Percentiles rank a stretch among this genome's conserved stretches.
Evolutionary conservation across 1,139 yeast genomes (phyloP).

Genomic region (Zygosaccharomyces sapae): DNA sequence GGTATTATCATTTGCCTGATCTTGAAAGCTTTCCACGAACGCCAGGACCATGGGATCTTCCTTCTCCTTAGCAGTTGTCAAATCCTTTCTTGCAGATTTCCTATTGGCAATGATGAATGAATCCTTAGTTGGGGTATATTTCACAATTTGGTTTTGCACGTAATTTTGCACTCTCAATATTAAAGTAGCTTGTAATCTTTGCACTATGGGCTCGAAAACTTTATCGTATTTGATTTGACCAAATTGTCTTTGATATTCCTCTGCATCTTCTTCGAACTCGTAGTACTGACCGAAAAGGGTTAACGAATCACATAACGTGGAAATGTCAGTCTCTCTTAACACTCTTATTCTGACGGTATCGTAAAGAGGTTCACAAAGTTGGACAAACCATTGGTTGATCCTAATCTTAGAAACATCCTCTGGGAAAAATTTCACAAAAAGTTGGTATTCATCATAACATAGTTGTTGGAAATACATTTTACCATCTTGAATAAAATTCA

Average conservation of each 20-base stretch:
- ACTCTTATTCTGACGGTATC: conserved; percentile 63
- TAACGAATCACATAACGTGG: conserved; percentile 68
- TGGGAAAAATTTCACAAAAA: conserved; percentile 55
- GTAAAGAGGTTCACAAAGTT: conserved; percentile 69
- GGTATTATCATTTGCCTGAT: conserved; percentile 13
- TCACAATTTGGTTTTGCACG: conserved; percentile 62
- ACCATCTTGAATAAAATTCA: conserved; percentile 56
- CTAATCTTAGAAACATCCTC: conserved; percentile 21
- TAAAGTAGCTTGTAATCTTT: conserved; percentile 74
- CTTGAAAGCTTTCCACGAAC: conserved; percentile 19
- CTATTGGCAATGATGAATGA: conserved; percentile 60
- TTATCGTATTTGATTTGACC: conserved; percentile 47
- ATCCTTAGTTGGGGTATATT: conserved; percentile 61
- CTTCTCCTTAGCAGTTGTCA: conserved; percentile 17
- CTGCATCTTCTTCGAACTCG: conserved; percentile 51
- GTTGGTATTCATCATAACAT: conserved; percentile 54
- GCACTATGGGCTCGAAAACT: conserved; percentile 64
- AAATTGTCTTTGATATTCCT: conserved; percentile 30
- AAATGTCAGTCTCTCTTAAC: conserved; percentile 64
- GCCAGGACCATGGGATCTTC: conserved; percentile 23
- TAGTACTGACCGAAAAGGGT: conserved; percentile 65
- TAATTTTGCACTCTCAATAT: conserved; percentile 73
- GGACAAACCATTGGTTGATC: conserved; percentile 50
- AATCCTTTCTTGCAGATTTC: conserved; percentile 23
- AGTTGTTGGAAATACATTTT: conserved; percentile 56